These are phyloP conservation scores for Exophiala viscosa DNA, from an alignment of 2,329 filamentous ascomycete genomes.

Conservation along the genomic window DNA sequence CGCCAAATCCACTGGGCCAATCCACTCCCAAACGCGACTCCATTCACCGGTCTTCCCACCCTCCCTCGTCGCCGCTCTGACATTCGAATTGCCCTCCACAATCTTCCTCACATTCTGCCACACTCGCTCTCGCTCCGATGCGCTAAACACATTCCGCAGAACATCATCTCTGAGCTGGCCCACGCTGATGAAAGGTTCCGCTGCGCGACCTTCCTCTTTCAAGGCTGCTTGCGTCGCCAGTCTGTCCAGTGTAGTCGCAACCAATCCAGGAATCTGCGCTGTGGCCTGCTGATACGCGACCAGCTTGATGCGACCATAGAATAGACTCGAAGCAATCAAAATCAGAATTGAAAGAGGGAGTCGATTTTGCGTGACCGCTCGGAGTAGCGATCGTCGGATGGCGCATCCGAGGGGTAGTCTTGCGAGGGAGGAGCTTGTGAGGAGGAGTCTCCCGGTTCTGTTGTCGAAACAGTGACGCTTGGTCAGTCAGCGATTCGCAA, in stretches of 20 bases:
- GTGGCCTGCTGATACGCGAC: constrained; percentile 62
- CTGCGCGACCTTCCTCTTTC: constrained; percentile 61
- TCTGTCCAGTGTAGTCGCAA: constrained; percentile 77
- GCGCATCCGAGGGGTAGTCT: constrained; percentile 74
- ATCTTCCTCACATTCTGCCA: constrained; percentile 81
- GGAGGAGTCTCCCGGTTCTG: constrained; percentile 57
- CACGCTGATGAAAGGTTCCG: constrained; percentile 78
- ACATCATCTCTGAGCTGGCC: constrained; percentile 90
- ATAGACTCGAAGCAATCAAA: constrained; percentile 43
- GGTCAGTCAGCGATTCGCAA: constrained; percentile 29
- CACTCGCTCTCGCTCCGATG: constrained; percentile 70
- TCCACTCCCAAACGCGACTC: constrained; percentile 66
- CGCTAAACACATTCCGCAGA: constrained; percentile 72
- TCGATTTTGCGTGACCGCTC: constrained; percentile 50
- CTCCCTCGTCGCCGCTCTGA: constrained; percentile 71
- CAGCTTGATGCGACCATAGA: constrained; percentile 65
- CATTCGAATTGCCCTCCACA: constrained; percentile 91
- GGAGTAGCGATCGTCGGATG: constrained; percentile 45
- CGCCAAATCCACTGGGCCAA: constrained; percentile 53
- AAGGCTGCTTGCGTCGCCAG: constrained; percentile 79
- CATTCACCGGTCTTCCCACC: constrained; percentile 52
- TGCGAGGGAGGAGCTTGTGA: constrained; percentile 87
- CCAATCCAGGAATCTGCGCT: constrained; percentile 74
- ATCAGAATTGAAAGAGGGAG: constrained; percentile 48
- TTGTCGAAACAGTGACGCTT: constrained; percentile 18